Evolutionary conservation across 805 yeast genomes (phyloP).

Genomic region (Lipomyces yamadae): DNA sequence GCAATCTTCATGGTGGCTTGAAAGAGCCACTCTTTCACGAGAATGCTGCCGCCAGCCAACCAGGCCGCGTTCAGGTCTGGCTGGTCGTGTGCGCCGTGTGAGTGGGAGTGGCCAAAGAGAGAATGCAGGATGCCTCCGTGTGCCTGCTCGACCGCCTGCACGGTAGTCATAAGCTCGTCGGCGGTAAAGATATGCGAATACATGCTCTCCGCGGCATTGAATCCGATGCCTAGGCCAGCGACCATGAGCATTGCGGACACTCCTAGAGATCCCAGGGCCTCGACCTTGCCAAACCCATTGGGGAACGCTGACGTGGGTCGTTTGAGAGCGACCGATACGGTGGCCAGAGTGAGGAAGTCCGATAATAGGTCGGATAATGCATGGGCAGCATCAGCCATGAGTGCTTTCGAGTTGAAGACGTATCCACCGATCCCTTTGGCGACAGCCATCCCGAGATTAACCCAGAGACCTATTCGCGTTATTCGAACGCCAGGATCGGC

Average conservation of each 20-base stretch:
- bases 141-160: slow-evolving; percentile 12
- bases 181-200: slow-evolving; percentile 26
- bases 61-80: slow-evolving; percentile 89
- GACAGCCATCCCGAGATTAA: slow-evolving; percentile 82
- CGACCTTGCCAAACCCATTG: slow-evolving; percentile 89
- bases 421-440: slow-evolving; percentile 90
- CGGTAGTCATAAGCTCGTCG: neutral
- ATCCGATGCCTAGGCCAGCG: slow-evolving; percentile 90
- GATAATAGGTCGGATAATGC: slow-evolving; percentile 89
- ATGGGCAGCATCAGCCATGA: slow-evolving; percentile 93
- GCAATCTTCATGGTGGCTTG: slow-evolving; percentile 84
- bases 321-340: slow-evolving; percentile 76
- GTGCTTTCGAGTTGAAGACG: slow-evolving; percentile 90
- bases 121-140: slow-evolving; percentile 24
- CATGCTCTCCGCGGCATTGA: slow-evolving; percentile 55
- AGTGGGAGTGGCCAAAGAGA: slow-evolving; percentile 51
- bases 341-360: slow-evolving; percentile 84
- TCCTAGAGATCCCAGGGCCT: slow-evolving; percentile 86
- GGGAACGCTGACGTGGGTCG: slow-evolving; percentile 69
- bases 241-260: slow-evolving; percentile 81
- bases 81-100: slow-evolving; percentile 49
- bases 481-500: slow-evolving; percentile 87
- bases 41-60: slow-evolving; percentile 89
- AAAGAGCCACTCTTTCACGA: slow-evolving; percentile 85
- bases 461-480: slow-evolving; percentile 87